These are phyloP conservation scores for Thyridium curvatum DNA, from an alignment of 2,329 filamentous ascomycete genomes.

Conservation along the genomic window DNA sequence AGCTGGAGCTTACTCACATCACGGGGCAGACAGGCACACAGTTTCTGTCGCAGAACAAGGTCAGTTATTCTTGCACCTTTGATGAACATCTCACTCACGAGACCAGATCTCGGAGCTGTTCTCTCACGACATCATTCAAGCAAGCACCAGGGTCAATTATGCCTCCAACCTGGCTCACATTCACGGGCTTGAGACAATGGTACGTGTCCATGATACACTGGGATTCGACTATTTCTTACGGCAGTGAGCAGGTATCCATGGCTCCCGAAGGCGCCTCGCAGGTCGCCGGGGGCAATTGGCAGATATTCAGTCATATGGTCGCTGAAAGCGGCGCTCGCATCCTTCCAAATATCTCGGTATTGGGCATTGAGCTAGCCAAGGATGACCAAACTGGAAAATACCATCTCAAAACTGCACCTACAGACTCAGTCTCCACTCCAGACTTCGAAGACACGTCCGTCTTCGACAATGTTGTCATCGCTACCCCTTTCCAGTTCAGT, in stretches of 20 bases:
- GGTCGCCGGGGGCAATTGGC: conserved; percentile 85
- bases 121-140: conserved; percentile 77
- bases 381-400: conserved; percentile 40
- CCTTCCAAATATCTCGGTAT: conserved; percentile 62
- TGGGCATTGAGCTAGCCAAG: conserved; percentile 45
- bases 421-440: conserved; percentile 10
- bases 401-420: conserved; percentile 29
- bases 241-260: conserved; percentile 60
- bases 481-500: conserved; percentile 77
- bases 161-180: conserved; percentile 82
- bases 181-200: conserved; percentile 84
- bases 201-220: conserved; percentile 15
- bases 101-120: conserved; percentile 57
- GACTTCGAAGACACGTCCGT: conserved; percentile 31
- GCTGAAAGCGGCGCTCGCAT: conserved; percentile 54
- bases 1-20: conserved; percentile 59
- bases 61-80: conserved; percentile 15
- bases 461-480: conserved; percentile 79
- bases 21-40: conserved; percentile 69
- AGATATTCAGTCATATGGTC: conserved; percentile 83
- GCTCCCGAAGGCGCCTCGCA: conserved; percentile 77
- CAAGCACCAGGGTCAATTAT: conserved; percentile 90
- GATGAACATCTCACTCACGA: not conserved
- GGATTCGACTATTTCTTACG: too few species aligned
- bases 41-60: conserved; percentile 60